phyloP scores from a whole-genome alignment of 73 alveolate species.

The Stentor roeselii region DNA sequence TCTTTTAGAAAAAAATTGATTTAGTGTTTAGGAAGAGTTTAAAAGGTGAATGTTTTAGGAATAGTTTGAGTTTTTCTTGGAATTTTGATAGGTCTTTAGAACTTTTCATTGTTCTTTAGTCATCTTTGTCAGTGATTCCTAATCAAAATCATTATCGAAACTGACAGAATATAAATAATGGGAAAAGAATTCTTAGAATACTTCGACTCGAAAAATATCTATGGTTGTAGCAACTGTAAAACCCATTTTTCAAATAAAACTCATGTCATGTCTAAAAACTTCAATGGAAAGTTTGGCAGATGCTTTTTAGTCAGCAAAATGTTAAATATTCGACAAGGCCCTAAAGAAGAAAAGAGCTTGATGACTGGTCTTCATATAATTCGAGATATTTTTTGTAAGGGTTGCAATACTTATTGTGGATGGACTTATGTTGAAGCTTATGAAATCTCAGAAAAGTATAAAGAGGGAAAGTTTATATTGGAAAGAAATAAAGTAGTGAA shows the following conservation, averaged over 20 bases:
- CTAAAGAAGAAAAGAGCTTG: conserved; percentile 61
- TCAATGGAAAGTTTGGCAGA: conserved; percentile 60
- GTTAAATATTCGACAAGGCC: conserved; percentile 57
- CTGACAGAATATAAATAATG: no score
- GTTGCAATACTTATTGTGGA: not conserved
- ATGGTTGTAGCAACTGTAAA: conserved; percentile 64
- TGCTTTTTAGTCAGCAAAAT: conserved; percentile 63
- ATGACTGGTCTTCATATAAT: not conserved
- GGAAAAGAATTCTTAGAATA: conserved; percentile 66
- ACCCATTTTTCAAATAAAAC: conserved; percentile 66
- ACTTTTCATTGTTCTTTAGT: no score
- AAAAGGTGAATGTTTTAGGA: no score
- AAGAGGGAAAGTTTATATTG: not conserved
- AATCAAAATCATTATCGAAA: no score
- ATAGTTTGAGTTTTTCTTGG: no score
- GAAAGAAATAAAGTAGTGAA: not conserved
- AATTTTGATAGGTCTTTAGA: no score
- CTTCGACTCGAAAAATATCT: conserved; percentile 51
- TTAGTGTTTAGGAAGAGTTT: no score
- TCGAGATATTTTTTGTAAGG: not conserved
- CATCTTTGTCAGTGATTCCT: no score
- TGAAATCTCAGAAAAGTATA: not conserved
- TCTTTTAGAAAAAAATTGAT: no score
- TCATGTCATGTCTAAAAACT: conserved; percentile 55
- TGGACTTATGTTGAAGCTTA: not conserved